These are phyloP conservation scores for Zea mays DNA, from an alignment of 176 grass and related monocot species.

Conservation along the genomic window Zm-B73-REFERENCE-NAM-5.0 NC_050098.1:201506501-201507000, in stretches of 20 bases:
- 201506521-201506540: too few species aligned
- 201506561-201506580: too few species aligned
- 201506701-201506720: neutral
- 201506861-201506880: neutral
- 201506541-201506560: too few species aligned
- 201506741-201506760: neutral
- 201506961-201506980: neutral
- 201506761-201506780: neutral
- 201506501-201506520: too few species aligned
- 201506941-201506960: slow-evolving; percentile 1
- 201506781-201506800: neutral
- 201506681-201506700: neutral
- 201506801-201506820: neutral
- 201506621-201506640: neutral
- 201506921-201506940: neutral
- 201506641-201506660: neutral
- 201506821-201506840: neutral
- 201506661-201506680: too few species aligned
- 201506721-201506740: neutral
- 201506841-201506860: neutral
- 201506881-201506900: neutral
- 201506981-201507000: neutral
- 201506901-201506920: neutral
- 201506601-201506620: too few species aligned
- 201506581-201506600: too few species aligned